Conservation (phyloP, 208 protist species). For the Trypanosoma caninum region DNA sequence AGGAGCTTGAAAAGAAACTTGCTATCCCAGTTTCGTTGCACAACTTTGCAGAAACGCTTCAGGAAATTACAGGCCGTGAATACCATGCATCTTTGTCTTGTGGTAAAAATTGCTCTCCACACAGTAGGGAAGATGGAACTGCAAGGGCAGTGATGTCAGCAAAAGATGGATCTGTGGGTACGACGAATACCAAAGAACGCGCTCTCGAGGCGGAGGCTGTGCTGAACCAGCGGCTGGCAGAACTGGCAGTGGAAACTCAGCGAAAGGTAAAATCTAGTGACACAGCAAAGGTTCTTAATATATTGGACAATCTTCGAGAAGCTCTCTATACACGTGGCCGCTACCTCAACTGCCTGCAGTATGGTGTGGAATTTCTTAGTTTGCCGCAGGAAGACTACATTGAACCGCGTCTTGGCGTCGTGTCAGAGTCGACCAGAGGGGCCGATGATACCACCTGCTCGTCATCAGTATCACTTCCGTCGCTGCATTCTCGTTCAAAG, state of each 20-base stretch:
- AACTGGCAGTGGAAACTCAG: constrained; percentile 29
- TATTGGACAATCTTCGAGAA: constrained; percentile 63
- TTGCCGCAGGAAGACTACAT: constrained; percentile 65
- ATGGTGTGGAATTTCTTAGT: constrained; percentile 57
- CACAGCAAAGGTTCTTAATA: constrained; percentile 34
- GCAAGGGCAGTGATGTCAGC: too few relatives aligned
- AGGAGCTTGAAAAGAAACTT: constrained; percentile 19
- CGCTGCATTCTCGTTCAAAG: background rate
- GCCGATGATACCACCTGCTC: background rate
- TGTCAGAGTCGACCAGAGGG: constrained; percentile 2
- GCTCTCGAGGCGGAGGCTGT: constrained; percentile 22
- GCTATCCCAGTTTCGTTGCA: background rate
- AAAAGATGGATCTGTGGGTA: too few relatives aligned
- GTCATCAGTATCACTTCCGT: background rate
- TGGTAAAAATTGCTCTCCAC: background rate
- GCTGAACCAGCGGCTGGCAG: constrained; percentile 32
- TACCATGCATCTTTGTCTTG: background rate
- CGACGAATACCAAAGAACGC: constrained; percentile 20
- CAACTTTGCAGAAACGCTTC: constrained; percentile 6
- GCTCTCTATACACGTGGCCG: constrained; percentile 62
- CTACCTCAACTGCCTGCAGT: constrained; percentile 49
- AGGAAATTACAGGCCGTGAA: constrained; percentile 2
- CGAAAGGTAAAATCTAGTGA: constrained; percentile 43
- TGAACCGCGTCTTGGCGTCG: constrained; percentile 26
- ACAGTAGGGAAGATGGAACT: too few relatives aligned